Percentiles rank a stretch among this genome's conserved stretches.
Evolutionary conservation across 2,329 filamentous ascomycete genomes (phyloP).

Genomic region (Fusarium sp.): DNA sequence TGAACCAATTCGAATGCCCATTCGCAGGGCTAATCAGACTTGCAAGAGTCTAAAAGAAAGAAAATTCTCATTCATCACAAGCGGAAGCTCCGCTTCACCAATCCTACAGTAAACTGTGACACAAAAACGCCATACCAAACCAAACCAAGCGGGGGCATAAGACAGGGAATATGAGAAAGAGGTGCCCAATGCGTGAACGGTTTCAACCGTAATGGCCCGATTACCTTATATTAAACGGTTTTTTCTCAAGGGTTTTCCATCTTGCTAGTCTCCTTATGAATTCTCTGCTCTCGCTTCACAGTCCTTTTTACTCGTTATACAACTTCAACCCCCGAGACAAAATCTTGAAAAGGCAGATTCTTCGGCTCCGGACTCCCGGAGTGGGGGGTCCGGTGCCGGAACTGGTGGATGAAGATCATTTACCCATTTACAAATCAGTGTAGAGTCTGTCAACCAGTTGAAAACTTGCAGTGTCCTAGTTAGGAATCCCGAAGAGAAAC

Average conservation of each 20-base stretch:
- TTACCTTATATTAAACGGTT: not conserved
- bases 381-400: constrained; percentile 27
- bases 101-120: constrained; percentile 38
- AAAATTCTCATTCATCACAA: constrained; percentile 19
- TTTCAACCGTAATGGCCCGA: constrained; percentile 32
- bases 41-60: not conserved
- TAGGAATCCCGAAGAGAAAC: constrained; percentile 32
- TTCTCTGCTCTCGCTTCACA: not conserved
- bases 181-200: constrained; percentile 27
- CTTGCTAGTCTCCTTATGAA: not conserved
- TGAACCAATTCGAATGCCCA: not conserved
- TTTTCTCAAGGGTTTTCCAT: not conserved
- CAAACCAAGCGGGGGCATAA: constrained; percentile 30
- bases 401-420: constrained; percentile 28
- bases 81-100: constrained; percentile 33
- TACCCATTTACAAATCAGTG: constrained; percentile 30
- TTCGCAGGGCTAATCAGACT: not conserved
- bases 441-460: constrained; percentile 3
- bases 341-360: constrained; percentile 12
- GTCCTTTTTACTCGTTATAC: constrained; percentile 19
- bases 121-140: constrained; percentile 1
- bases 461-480: constrained; percentile 15
- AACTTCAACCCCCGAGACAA: constrained; percentile 6
- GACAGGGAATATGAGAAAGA: constrained; percentile 21
- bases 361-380: constrained; percentile 34